Base-by-base conservation (phyloP, 1,139 yeast species). In the Tardiomyces blankii region DNA sequence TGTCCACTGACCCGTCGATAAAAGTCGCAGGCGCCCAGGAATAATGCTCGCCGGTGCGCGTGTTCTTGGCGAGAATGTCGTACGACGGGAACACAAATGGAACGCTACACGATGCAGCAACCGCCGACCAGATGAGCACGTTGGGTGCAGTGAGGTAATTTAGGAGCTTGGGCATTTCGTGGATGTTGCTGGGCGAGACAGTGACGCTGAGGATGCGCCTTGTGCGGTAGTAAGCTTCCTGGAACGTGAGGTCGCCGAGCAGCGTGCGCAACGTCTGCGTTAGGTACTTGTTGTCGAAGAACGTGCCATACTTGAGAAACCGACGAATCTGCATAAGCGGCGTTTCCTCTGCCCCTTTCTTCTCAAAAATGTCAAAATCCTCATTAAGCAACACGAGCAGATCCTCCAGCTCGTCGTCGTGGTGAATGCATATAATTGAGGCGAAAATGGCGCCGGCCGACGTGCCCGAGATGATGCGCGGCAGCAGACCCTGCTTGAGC, bases 381-480 rank as follows among this genome's bases (percentile, higher is more conserved):
- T 72, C 69, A 13, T 72, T 72, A 2, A 54, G 53, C 12, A 59
- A 52, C 38, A 56, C 54, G 51, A 65, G 54, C 44, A 65, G 46
- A 23, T 75, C 70, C 38, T 70, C 70, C 2, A 85, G 74, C 61
- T 89, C 97, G 42, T 79, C 85, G 54, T 81, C 82, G 13, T 81
- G 77, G 58, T 84, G 87, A 18, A 85, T 82, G 58, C 96, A 87
- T 44, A 91, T 69, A 16, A 89, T 78, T 47, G 95, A 78, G 12
- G 98, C 97, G 48, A 93, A 82, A 46, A 91, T 89, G 1, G 96
- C 88, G 16, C 99, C 99, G 0, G 97, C 95, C 13, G 96, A 86
- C 11, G 95, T 83, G 0, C 99, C 98, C 45, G 95, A 83, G n/a
- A 91, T 78, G 43, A 91, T 86, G 43, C 88, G 72, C 0, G 99